Base-by-base conservation (phyloP, 2,329 filamentous ascomycete species). In the Escovopsis sp. region DNA sequence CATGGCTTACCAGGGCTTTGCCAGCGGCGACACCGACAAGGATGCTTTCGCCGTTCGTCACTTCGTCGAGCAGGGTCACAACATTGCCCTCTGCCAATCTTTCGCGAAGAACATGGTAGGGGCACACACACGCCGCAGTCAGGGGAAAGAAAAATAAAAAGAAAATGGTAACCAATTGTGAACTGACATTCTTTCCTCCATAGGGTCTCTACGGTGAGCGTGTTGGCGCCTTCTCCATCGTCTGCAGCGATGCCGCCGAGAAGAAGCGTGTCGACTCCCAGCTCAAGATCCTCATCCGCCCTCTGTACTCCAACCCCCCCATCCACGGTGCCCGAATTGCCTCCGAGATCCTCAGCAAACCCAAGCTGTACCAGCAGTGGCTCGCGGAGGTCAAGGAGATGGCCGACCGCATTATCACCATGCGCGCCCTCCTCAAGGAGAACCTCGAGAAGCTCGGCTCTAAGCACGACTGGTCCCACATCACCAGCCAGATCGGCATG, bases 1-100 rank as follows among this genome's bases (percentile, higher is more conserved):
- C 66, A 95, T 95, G 88, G 89, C 89, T 50, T 98, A 98, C 74
- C 89, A 98, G 70, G 89, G 89, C 55, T 96, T 98, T 59, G 89
- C 89, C 54, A 91, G 82, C 50, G 89, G 89, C 53, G 77, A 94
- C 67, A 91, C 84, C 50, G 77, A 93, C 71, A 80, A 80, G 65
- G 89, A 98, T 61, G 91, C 91, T 49, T 96, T 89, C 61, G 85
- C 91, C 47, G 75, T 96, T 51, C 80, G 91, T 52, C 74, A 95
- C 73, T 98, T 98, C 63, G 79, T 95, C 61, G 75, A 86, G 67
- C 71, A 95, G 68, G 89, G 89, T 55, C 87, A 94, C 71, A 77
- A 86, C 59, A 78, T 91, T 59, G 80, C 79, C 58, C 78, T 96
- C 48, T 81, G 84, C 56, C 89, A 96, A 71, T 91, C 84, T 41